Percentiles rank a stretch among this genome's conserved stretches.
phyloP scores from a whole-genome alignment of 2,329 filamentous ascomycete species.

The Ilyonectria mors-panacis region DNA sequence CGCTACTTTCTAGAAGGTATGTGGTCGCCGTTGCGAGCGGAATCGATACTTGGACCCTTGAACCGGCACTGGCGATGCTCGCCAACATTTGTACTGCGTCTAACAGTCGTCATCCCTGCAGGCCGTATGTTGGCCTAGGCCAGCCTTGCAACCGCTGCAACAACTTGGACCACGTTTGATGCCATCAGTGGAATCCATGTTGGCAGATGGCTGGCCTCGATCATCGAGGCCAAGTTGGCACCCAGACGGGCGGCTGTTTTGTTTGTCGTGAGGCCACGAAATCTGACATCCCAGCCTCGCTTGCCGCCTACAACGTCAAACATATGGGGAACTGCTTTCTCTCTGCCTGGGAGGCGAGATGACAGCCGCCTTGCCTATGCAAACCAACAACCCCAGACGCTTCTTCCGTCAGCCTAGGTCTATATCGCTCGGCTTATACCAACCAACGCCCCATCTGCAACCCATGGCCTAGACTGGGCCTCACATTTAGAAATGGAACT shows the following conservation, averaged over 20 bases:
- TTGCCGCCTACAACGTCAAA: slow-evolving; percentile 28
- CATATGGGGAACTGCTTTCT: not conserved
- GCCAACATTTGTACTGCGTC: not conserved
- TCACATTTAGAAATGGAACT: slow-evolving; percentile 32
- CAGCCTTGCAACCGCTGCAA: slow-evolving; percentile 32
- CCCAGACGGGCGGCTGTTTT: slow-evolving; percentile 39
- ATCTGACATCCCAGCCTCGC: slow-evolving; percentile 21
- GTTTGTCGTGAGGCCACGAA: slow-evolving; percentile 21
- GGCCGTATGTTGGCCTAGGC: slow-evolving; percentile 15
- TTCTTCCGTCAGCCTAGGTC: slow-evolving; percentile 20
- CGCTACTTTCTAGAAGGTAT: slow-evolving; percentile 15
- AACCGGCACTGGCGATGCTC: slow-evolving; percentile 9
- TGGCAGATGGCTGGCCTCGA: slow-evolving; percentile 33
- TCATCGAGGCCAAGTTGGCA: slow-evolving; percentile 25
- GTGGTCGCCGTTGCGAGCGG: not conserved
- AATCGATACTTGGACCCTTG: slow-evolving; percentile 2
- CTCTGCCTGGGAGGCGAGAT: slow-evolving; percentile 22
- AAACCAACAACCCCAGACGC: slow-evolving; percentile 19
- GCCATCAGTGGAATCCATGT: slow-evolving; percentile 39
- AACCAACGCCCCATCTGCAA: not conserved
- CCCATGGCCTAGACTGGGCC: slow-evolving; percentile 15
- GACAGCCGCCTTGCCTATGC: slow-evolving; percentile 15
- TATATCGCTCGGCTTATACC: slow-evolving; percentile 24
- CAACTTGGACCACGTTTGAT: slow-evolving; percentile 44
- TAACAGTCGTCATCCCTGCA: slow-evolving; percentile 9